phyloP scores from a whole-genome alignment of 2,329 filamentous ascomycete species.

The Colletotrichum godetiae region DNA sequence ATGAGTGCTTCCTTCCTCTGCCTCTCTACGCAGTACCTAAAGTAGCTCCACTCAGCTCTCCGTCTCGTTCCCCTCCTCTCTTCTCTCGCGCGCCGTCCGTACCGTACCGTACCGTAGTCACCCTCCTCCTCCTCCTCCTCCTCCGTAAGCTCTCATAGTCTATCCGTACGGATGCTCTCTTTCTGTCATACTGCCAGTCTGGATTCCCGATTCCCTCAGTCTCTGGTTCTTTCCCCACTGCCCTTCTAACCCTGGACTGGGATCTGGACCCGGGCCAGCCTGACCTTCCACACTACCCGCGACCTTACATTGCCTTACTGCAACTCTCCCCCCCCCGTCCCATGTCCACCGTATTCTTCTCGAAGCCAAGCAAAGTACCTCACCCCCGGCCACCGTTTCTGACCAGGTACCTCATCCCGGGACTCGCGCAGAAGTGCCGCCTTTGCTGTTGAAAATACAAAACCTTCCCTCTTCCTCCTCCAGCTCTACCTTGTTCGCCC shows the following conservation, averaged over 20 bases:
- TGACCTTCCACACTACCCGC: slow-evolving; percentile 24
- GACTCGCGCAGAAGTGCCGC: slow-evolving; percentile 32
- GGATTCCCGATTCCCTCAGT: slow-evolving; percentile 27
- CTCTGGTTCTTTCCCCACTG: slow-evolving; percentile 35
- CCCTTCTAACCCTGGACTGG: slow-evolving; percentile 12
- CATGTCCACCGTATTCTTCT: slow-evolving; percentile 37
- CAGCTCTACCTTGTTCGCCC: slow-evolving; percentile 32
- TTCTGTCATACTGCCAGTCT: slow-evolving; percentile 18
- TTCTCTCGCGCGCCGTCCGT: neutral
- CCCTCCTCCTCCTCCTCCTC: neutral
- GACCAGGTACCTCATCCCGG: slow-evolving; percentile 29
- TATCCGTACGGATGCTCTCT: too few species aligned
- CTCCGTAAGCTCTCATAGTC: neutral
- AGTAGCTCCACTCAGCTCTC: neutral
- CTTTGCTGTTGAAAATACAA: slow-evolving; percentile 33
- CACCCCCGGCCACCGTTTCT: slow-evolving; percentile 29
- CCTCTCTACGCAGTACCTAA: neutral
- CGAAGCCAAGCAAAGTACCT: slow-evolving; percentile 36
- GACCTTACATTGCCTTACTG: slow-evolving; percentile 13
- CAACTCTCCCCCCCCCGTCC: slow-evolving; percentile 10
- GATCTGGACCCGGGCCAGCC: slow-evolving; percentile 27
- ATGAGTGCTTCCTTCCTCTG: neutral
- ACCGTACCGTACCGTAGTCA: neutral
- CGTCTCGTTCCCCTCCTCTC: neutral
- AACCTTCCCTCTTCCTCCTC: slow-evolving; percentile 24